Evolutionary conservation across 805 yeast species (phyloP), one percentile per base, ranked within the genome.

Genomic region (Kregervanrija fluxuum): DNA sequence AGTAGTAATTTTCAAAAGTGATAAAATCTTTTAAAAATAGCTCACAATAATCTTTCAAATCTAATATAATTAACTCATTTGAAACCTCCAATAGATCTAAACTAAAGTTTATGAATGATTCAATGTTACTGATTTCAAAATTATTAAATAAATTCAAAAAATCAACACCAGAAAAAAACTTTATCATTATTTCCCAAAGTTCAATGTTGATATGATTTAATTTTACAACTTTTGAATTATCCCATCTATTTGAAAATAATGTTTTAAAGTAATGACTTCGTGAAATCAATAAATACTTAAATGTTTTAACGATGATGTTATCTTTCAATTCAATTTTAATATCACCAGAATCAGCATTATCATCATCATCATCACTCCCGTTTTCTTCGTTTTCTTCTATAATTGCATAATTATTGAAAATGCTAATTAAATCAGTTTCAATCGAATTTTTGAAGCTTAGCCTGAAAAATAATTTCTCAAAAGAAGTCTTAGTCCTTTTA

Each of bases 181-280:
- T 65, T 49, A 85, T 51, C 0, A 83, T 63, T 6, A 78, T 63
- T 1, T 55, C 52, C 54, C 87, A 80, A 6, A 72, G 74, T 0
- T 51, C 47, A 11, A 48, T 51, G 0, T 67, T 49, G 12, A 80
- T 63, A 41, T 73, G 71, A 1, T 64, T 59, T 38, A 86, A 69
- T 46, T 35, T 49, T 3, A 49, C 35, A 4, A 38, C 33, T 11
- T 34, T 44, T 1, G 17, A 35, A 11, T 28, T 37, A 8, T 43
- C 38, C 95, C 93, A 86, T 40, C 78, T 57, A 0, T 61, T 55
- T 0, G 82, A 73, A 33, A 84, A 68, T 2, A 78, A 50, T 0
- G 81, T 70, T 44, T 76, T 80, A 57, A 89, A 86, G 54, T 71
- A 85, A 0, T 77, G 79, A 39, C 81, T 75, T 47, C 95, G 64